Percentiles rank a stretch among this genome's conserved stretches.
Conservation (phyloP, 495 filamentous ascomycete genomes). For the Aspergillus sclerotiicarbonarius region DNA sequence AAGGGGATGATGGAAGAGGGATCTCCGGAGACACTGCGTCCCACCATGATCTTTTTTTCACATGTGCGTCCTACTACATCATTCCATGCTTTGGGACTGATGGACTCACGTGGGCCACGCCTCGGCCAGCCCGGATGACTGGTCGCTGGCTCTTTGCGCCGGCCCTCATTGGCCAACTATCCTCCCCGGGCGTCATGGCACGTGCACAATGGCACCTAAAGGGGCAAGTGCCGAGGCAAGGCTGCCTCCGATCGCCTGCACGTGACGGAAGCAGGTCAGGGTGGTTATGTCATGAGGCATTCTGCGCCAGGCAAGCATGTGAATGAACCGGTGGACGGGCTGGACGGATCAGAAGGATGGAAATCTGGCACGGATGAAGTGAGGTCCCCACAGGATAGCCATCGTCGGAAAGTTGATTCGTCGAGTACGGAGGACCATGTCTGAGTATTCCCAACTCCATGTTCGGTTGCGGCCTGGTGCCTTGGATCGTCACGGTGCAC, state of each 20-base stretch:
- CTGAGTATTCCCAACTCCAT: too few relatives aligned
- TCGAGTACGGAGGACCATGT: too few relatives aligned
- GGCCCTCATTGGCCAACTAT: constrained; percentile 13
- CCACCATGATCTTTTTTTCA: constrained; percentile 5
- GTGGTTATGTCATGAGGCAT: background rate
- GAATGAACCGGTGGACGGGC: background rate
- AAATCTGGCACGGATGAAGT: too few relatives aligned
- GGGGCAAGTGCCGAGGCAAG: background rate
- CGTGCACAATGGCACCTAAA: background rate
- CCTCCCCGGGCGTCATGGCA: constrained; percentile 28
- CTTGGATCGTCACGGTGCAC: too few relatives aligned
- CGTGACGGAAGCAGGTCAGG: background rate
- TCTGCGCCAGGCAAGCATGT: background rate
- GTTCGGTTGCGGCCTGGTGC: too few relatives aligned
- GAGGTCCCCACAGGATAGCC: too few relatives aligned
- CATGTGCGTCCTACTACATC: constrained; percentile 5
- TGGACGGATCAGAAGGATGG: too few relatives aligned
- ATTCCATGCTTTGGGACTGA: background rate
- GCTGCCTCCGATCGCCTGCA: background rate
- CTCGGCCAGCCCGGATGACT: background rate
- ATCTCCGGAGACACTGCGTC: background rate
- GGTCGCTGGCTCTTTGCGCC: background rate
- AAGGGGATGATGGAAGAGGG: background rate
- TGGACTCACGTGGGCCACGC: background rate
- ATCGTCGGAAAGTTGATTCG: too few relatives aligned